phyloP scores from a whole-genome alignment of 2,329 filamentous ascomycete genomes.

The Fusarium siculi region DNA sequence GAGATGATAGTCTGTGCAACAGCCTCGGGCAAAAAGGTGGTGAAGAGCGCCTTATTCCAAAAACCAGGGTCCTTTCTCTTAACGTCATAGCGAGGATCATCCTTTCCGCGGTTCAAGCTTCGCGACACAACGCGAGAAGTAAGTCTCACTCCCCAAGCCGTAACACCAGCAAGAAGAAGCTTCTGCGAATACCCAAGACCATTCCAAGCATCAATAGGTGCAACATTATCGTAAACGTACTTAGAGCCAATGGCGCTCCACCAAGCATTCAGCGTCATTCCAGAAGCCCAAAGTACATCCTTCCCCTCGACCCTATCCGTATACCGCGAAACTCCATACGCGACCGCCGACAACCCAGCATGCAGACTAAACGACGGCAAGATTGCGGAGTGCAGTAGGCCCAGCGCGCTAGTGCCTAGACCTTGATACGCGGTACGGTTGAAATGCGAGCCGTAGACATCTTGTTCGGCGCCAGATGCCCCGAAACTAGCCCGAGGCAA shows the following conservation, averaged over 20 bases:
- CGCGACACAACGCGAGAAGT: not conserved
- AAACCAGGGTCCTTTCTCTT: constrained; percentile 1
- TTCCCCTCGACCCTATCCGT: constrained; percentile 8
- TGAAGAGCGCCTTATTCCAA: constrained; percentile 10
- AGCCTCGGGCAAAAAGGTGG: constrained; percentile 10
- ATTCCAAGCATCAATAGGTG: constrained; percentile 3
- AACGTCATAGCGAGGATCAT: constrained; percentile 6
- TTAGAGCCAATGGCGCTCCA: constrained; percentile 19
- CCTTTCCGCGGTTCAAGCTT: constrained; percentile 6
- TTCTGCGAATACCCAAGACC: not conserved
- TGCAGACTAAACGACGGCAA: constrained; percentile 9
- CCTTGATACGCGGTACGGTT: constrained; percentile 3
- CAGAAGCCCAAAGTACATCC: constrained; percentile 15
- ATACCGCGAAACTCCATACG: constrained; percentile 17
- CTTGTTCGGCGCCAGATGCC: not conserved
- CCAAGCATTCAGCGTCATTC: constrained; percentile 23
- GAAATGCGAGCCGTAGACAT: constrained; percentile 17
- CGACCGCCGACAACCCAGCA: not conserved
- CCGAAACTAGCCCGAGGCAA: not conserved
- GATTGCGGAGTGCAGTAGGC: constrained; percentile 3
- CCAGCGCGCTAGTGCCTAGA: constrained; percentile 3
- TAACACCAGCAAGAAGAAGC: constrained; percentile 1
- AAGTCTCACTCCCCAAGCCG: constrained; percentile 10
- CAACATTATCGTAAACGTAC: not conserved
- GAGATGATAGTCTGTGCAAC: constrained; percentile 15